Conservation (phyloP, 345 rosid species). For the Hibiscus syriacus region DNA sequence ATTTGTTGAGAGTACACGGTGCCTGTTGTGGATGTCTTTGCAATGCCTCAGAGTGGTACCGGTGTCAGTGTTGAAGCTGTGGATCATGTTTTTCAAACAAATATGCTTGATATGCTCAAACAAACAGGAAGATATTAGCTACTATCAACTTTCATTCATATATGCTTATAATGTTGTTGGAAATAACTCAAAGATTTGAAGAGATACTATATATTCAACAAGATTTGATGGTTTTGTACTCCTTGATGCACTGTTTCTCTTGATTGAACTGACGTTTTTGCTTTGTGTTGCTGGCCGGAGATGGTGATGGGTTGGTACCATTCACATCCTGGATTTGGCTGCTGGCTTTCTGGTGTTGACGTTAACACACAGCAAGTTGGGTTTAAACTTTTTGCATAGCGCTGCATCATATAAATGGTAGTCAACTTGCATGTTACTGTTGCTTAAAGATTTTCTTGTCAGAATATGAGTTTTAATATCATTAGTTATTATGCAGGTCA, state of each 20-base stretch:
- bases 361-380: conserved; percentile 90
- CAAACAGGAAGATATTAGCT: conserved; percentile 84
- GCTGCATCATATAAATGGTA: neutral
- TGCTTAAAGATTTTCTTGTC: neutral
- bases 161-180: neutral
- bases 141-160: neutral
- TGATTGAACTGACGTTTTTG: neutral
- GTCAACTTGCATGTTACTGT: neutral
- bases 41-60: no score
- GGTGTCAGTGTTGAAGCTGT: no score
- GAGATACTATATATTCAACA: neutral
- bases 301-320: conserved; percentile 99
- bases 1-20: conserved; percentile 97
- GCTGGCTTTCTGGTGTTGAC: no score
- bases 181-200: neutral
- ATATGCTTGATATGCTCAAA: no score
- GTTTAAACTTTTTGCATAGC: neutral
- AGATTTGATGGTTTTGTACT: neutral
- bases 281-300: conserved; percentile 62
- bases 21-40: conserved; percentile 93
- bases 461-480: neutral
- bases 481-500: neutral
- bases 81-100: no score
- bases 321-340: no score
- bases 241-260: neutral